Evolutionary conservation across 2,329 filamentous ascomycete species (phyloP), one percentile per base, ranked within the genome.

Genomic region (Pseudocercospora fuligena): DNA sequence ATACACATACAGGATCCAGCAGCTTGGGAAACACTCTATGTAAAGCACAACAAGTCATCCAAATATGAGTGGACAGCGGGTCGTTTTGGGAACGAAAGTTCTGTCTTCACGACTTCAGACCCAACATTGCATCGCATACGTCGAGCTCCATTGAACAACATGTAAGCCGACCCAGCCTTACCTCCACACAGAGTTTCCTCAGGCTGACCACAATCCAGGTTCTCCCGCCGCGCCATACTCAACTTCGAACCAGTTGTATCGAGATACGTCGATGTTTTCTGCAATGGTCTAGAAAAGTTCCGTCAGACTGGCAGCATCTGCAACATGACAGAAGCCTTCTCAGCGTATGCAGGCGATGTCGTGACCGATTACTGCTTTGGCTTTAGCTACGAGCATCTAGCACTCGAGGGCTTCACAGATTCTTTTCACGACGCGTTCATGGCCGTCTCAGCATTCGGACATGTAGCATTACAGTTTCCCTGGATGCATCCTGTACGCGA

Each of bases 1-100:
- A 65, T 82, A 36, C 81, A 83, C 62, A 79, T 82, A 68, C 73
- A 76, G 49, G 80, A 82, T 69, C 74, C 78, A n/a, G 70, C 64
- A 9, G 67, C 65, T 31, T 70, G 65, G 64, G 68, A 70, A 21
- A 69, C 68, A 2, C 58, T 70, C 40, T 70, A 70, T 36, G 66
- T 84, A 12, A 68, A 61, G 67, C 68, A 64, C 61, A 64, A 64
- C 63, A 70, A 66, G 43, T 61, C 29, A 16, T 57, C 60, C 61
- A 70, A 68, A 46, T 66, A 70, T 57, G 64, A 65, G 9, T 68
- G 68, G 65, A 66, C 56, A 12, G 9, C 65, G 2, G 68, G 68
- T 8, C 56, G 68, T n/a, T 68, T 70, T 19, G 68, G 68, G 51
- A 70, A 70, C 47, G 57, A 36, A 27, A 57, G 58, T 46, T 68